Evolutionary conservation across 2,329 filamentous ascomycete species (phyloP).

Genomic region (Lizonia empirigonia): DNA sequence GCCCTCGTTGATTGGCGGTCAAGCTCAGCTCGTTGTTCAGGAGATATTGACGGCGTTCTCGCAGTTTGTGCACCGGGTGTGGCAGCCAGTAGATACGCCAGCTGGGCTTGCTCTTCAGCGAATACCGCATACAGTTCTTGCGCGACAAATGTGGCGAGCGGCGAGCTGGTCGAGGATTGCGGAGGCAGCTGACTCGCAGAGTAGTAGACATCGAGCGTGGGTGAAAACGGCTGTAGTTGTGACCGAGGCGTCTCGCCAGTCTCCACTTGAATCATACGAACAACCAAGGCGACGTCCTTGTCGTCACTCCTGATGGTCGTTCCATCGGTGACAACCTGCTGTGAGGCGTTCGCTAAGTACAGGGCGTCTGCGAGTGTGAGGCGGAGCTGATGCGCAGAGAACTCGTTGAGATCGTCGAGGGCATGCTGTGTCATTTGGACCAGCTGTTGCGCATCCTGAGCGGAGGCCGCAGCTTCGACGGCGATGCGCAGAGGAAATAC

Average conservation of each 20-base stretch:
- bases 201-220: slow-evolving; percentile 79
- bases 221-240: slow-evolving; percentile 69
- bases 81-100: slow-evolving; percentile 57
- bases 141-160: slow-evolving; percentile 78
- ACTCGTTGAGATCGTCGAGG: slow-evolving; percentile 85
- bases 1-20: slow-evolving; percentile 76
- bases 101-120: slow-evolving; percentile 84
- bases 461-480: slow-evolving; percentile 71
- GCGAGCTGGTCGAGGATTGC: slow-evolving; percentile 70
- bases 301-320: slow-evolving; percentile 43
- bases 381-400: slow-evolving; percentile 81
- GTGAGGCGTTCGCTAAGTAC: slow-evolving; percentile 39
- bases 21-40: slow-evolving; percentile 58
- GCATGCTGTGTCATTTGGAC: slow-evolving; percentile 82
- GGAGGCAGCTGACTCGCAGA: slow-evolving; percentile 70
- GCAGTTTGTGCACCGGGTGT: slow-evolving; percentile 49
- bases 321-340: slow-evolving; percentile 39
- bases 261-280: slow-evolving; percentile 71
- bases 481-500: slow-evolving; percentile 86
- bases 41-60: slow-evolving; percentile 59
- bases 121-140: slow-evolving; percentile 78
- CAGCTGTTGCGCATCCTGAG: slow-evolving; percentile 72
- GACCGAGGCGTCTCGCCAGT: slow-evolving; percentile 59
- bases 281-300: slow-evolving; percentile 66
- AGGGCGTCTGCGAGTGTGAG: slow-evolving; percentile 62